phyloP scores from a whole-genome alignment of 495 filamentous ascomycete genomes.

The Podospora bellae-mahoneyi region DNA sequence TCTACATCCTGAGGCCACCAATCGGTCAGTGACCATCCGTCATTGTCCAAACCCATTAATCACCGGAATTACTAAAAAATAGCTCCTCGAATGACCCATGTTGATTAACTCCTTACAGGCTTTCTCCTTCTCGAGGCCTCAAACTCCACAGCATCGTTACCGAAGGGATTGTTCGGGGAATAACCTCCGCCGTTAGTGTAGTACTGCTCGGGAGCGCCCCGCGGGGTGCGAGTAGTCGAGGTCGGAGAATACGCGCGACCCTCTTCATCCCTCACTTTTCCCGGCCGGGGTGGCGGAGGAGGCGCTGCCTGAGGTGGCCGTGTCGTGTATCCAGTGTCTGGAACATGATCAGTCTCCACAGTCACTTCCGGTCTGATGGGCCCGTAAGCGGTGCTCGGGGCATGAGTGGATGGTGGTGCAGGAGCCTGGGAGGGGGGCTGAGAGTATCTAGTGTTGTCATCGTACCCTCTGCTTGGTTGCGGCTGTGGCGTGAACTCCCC shows the following conservation, averaged over 20 bases:
- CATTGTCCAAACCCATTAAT: not conserved
- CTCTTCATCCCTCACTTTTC: constrained; percentile 25
- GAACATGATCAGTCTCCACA: not conserved
- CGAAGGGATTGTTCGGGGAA: constrained; percentile 19
- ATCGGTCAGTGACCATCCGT: not conserved
- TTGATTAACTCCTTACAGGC: not conserved
- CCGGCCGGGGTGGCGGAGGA: constrained; percentile 31
- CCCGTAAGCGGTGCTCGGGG: not conserved
- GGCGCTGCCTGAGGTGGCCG: constrained; percentile 19
- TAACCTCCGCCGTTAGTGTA: constrained; percentile 17
- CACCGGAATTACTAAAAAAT: not conserved
- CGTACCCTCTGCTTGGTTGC: not conserved
- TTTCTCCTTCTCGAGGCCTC: constrained; percentile 10
- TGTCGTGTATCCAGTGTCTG: constrained; percentile 16
- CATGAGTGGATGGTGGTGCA: not conserved
- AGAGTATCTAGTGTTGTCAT: not conserved
- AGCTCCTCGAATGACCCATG: not conserved
- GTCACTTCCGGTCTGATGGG: constrained; percentile 1
- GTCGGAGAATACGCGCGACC: constrained; percentile 13
- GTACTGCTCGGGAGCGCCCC: constrained; percentile 17
- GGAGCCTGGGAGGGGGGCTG: not conserved
- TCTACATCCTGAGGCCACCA: not conserved
- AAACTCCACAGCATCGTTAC: constrained; percentile 20
- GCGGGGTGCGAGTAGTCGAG: constrained; percentile 8
- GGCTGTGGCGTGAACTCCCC: constrained; percentile 1